A percentile compares a stretch with the other conserved stretches of the same genome.
These are phyloP conservation scores for Cucurbita argyrosperma DNA, from an alignment of 306 rosid genomes.

Conservation along the genomic window DNA sequence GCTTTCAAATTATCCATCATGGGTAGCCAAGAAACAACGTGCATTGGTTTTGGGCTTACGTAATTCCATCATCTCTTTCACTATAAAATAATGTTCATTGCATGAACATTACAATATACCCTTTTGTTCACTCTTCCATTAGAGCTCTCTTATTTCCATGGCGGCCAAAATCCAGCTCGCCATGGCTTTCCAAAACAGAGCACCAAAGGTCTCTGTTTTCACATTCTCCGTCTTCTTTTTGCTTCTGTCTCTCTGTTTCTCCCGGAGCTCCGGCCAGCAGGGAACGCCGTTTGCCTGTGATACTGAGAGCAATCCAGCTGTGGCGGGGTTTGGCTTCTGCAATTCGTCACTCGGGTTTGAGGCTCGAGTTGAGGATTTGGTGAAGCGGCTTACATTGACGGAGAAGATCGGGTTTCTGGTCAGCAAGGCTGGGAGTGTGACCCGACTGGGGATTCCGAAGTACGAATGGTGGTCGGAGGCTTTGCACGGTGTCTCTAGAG, in stretches of 20 bases:
- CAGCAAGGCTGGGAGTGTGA: constrained; percentile 37
- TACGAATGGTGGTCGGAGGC: constrained; percentile 99
- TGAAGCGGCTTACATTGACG: constrained; percentile 56
- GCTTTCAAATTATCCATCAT: constrained; percentile 27
- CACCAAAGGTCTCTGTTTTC: constrained; percentile 40
- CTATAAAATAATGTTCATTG: not conserved
- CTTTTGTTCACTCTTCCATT: not conserved
- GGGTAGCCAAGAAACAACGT: constrained; percentile 42
- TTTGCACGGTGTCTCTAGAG: constrained; percentile 75
- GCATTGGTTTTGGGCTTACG: not conserved
- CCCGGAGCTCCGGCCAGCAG: constrained; percentile 30
- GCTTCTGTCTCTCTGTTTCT: not conserved
- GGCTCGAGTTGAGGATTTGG: constrained; percentile 52
- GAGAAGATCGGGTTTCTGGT: constrained; percentile 67
- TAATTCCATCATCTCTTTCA: not conserved
- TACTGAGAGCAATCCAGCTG: constrained; percentile 15
- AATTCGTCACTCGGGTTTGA: constrained; percentile 28
- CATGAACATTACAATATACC: constrained; percentile 8
- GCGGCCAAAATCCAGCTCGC: not conserved
- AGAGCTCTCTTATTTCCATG: not conserved
- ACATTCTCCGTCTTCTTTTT: constrained; percentile 15
- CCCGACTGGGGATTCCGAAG: constrained; percentile 72
- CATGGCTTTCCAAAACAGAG: constrained; percentile 43
- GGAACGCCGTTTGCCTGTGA: constrained; percentile 57
- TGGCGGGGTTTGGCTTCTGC: constrained; percentile 48